Base-by-base conservation (phyloP, 2,329 filamentous ascomycete genomes). In the Fusarium sacchari region DNA sequence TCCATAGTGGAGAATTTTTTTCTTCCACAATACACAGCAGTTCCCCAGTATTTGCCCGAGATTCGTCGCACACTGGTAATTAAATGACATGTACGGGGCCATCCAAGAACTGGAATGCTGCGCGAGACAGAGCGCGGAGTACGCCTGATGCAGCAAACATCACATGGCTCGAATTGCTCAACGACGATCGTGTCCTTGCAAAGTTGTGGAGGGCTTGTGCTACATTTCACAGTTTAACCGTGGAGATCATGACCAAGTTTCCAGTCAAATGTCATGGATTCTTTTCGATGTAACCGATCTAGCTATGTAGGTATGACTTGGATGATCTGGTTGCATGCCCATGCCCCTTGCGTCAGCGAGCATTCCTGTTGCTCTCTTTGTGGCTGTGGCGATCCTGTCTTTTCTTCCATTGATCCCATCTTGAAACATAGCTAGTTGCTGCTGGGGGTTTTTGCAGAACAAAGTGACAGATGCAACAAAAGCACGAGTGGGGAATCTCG, bases 241-340 rank as follows among this genome's bases (percentile, higher is more conserved):
- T n/a, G n/a, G 65, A 43, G n/a, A 52, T 50, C 30, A 34, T 60
- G 32, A 15, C 32, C 42, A 32, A 36, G 58, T 65, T 69, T 65
- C 59, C 47, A 47, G 39, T 53, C 56, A 58, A 43, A 49, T 49
- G 37, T 14, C 34, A 50, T 28, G 22, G 13, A 58, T 63, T 43
- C 49, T 36, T 52, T 43, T 28, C 46, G 36, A 34, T 68, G 50
- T 49, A 42, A 59, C 40, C 40, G 58, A 68, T 74, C 67, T 68
- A 58, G 32, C 32, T 32, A 32, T n/a, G n/a, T n/a, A n/a, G n/a
- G 67, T 67, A 36, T 73, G 56, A 65, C 56, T 44, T 65, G 30
- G 62, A 40, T 47, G 53, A 65, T 70, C 59, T 59, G 64, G 52
- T 64, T 44, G 40, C 28, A 26, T 47, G 20, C 52, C 44, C 28